Base-by-base conservation (phyloP, 2,329 filamentous ascomycete genomes). In the Alternaria gansuensis region DNA sequence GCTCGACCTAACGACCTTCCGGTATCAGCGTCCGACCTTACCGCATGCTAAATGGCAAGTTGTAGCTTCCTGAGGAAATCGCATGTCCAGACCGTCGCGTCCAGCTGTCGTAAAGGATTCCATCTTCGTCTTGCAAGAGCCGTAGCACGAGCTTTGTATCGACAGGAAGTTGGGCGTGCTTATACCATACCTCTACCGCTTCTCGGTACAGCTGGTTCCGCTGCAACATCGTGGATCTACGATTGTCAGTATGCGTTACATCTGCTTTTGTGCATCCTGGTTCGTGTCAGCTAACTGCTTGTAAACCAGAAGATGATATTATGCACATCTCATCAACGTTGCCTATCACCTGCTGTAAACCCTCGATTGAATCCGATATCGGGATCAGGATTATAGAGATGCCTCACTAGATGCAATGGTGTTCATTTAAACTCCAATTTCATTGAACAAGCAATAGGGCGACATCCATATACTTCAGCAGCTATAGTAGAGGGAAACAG, bases 61-160 rank as follows among this genome's bases (percentile, higher is more conserved):
- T 10, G 29, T 29, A 46, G 11, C 2, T 6, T 24, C 4, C 17
- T 6, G 23, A 34, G 21, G 17, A 46, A 46, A 2, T n/a, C 3
- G 5, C 29, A 24, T 34, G 29, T 46, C 3, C 13, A 29, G 7
- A 46, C 44, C 17, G 29, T 33, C 5, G 44, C 4, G 44, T 13
- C 28, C 44, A 21, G 11, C 3, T 33, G 17, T 46, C 28, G 24
- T 24, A 46, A 4, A 46, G 0, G 9, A 41, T 29, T 3, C 21
- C 44, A 34, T 46, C 29, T 8, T 24, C 44, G 44, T 46, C n/a
- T 46, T 46, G 43, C 17, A 46, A 33, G 2, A 46, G 43, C 13
- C 17, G 43, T 10, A 17, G 43, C 1, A 46, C 10, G 0, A 46
- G 28, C 28, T 33, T 46, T 5, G 23, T 17, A 4, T 33, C 3